Base-by-base conservation (phyloP, 2,329 filamentous ascomycete genomes). In the Furcasterigmium sp. region DNA sequence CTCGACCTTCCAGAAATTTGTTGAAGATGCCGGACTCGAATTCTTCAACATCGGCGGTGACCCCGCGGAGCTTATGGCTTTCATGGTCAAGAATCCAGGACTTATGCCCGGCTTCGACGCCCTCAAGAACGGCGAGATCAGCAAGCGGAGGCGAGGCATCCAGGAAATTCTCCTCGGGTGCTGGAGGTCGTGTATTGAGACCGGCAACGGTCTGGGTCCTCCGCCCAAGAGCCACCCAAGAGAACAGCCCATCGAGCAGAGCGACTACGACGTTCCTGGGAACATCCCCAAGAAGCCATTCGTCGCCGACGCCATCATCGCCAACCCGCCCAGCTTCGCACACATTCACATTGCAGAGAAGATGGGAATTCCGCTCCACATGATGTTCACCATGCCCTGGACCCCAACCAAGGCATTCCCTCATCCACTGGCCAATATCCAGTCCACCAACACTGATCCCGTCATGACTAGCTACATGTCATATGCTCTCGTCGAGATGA, bases 311-410 rank as follows among this genome's bases (percentile, higher is more conserved):
- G 83, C 78, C 41, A 88, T 90, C 51, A 87, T 89, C 53, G 85
- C 85, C 3, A 89, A 90, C 47, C 85, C 85, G 3, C 85, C 85
- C 0, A 86, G 82, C 53, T 89, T 88, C 62, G 85, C 83, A 0
- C 85, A 89, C 53, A 71, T 89, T 3, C 85, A 90, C 54, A 76
- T 84, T 46, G 85, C 85, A 1, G 84, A 90, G 61, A 86, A 85
- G 60, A 63, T 89, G 53, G 85, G 84, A 0, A 80, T 89, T 39
- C 85, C 85, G 0, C 57, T 89, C 8, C 85, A 90, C 53, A 80
- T 95, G 62, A 94, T 95, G 86, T 95, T 95, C 64, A 95, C 90
- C 2, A 95, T 95, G 88, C 90, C 90, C 0, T 95, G 88, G 84
- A 87, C 87, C 2, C 84, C 89, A 0, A 95, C 90, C 1, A 82